Evolutionary conservation across 192 early-diverging fungal genomes (phyloP), one percentile per base, ranked within the genome.

Genomic region (Chytriomyces confervae): DNA sequence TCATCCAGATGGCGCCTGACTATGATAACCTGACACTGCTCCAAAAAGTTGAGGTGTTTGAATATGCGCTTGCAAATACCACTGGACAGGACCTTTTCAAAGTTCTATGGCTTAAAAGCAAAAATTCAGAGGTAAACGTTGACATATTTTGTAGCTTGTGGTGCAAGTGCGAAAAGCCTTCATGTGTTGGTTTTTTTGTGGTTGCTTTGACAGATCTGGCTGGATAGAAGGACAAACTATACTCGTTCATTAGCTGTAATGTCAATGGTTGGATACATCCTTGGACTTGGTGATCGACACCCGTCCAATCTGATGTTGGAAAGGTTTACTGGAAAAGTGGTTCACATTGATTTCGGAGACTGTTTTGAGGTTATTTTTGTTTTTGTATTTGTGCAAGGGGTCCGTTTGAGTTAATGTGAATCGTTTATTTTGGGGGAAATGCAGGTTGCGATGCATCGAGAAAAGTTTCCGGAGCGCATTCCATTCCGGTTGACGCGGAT

Each of bases 401-500:
- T 18, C n/a, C 67, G 3, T 65, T 62, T 45, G 11, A 44, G 61
- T 84, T 76, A 6, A 16, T 46, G 49, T 60, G 24, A 50, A 16
- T 29, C 50, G 18, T 46, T 29, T 70, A 10, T 53, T 61, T 24
- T 77, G 8, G 65, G 36, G 20, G 51, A 70, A 16, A 71, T 79
- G 62, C 78, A 93, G 90, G 91, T 98, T 66, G 96, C 97, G 0
- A 94, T 94, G 89, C 93, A 96, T 74, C 92, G 98, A 63, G 96
- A 98, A 50, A 94, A 96, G 78, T 98, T 91, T 89, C 98, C 98
- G 5, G 98, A 99, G 79, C 93, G 90, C 72, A 93, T 99, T 84
- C 98, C 98, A n/a, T 99, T 99, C 94, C 90, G 98, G 23, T 82
- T 99, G 63, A 99, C 98, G 3, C 88, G 98, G 5, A 99, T 99